Base-by-base conservation (phyloP, 805 yeast genomes). In the Grigorovia yakushimaensis region DNA sequence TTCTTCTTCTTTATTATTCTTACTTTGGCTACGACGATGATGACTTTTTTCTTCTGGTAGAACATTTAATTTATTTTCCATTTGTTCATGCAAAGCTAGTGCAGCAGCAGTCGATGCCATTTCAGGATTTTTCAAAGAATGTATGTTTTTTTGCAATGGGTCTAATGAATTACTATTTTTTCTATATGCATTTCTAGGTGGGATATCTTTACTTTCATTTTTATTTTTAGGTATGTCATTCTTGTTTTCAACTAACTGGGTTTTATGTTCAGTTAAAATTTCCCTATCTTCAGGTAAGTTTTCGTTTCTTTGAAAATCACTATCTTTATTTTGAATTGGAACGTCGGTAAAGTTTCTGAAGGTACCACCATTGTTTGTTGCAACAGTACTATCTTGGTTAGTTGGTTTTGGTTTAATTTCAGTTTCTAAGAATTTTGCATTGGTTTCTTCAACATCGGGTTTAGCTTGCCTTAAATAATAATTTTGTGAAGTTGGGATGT, bases 401-500 rank as follows among this genome's bases (percentile, higher is more conserved):
- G 15, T 27, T 27, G 33, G 9, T 27, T 27, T 10, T 27, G 33
- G 9, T 2, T 27, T 27, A 27, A 5, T 5, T 15, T 27, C 33
- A 4, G 9, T 27, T 10, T 27, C 13, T 15, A 27, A 27, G 13
- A 15, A 15, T 15, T 27, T 27, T 27, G 13, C 33, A 27, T 27
- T 10, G 9, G 33, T 27, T 15, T 27, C 33, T 33, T 33, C 37
- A 15, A 15, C 17, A 15, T 33, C 15, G 11, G 37, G 37, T 33
- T 33, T 33, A 33, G 17, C 37, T 13, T 33, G 17, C 47, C 64
- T 56, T 27, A 52, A 40, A 43, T 56, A 47, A 36, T 53, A 58
- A 27, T 61, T 59, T 39, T 58, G 53, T 17, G 68, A 64, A 2
- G 66, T 61, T 41, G 67, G 68, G 17, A 64, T 61, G 13, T 54